Conservation (phyloP, 2,329 filamentous ascomycete genomes). For the Aureobasidium subglaciale region DNA sequence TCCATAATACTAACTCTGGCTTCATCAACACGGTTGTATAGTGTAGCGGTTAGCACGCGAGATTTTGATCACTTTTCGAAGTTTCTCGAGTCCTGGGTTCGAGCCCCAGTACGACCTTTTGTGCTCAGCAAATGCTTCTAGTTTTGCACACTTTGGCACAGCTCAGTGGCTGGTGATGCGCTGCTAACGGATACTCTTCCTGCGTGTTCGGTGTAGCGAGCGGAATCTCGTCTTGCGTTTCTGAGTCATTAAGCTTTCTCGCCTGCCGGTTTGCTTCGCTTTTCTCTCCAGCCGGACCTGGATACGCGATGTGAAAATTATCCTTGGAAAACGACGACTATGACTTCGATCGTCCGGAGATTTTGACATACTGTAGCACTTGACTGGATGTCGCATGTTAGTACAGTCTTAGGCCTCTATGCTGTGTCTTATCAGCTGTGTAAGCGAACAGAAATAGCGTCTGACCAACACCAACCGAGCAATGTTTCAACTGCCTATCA, state of each 20-base stretch:
- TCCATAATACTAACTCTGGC: no score
- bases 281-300: neutral
- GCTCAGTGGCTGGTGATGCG: no score
- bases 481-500: no score
- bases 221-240: no score
- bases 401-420: neutral
- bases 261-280: no score
- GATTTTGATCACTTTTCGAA: slow-evolving; percentile 10
- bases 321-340: no score
- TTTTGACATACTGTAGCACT: no score
- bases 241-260: no score
- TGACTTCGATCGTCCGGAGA: no score
- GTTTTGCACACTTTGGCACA: neutral
- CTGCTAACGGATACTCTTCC: no score
- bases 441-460: neutral
- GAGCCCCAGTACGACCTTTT: slow-evolving; percentile 7
- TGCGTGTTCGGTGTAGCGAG: no score
- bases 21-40: slow-evolving; percentile 5
- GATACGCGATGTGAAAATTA: neutral
- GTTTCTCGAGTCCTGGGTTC: slow-evolving; percentile 11
- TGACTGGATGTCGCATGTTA: no score
- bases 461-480: neutral
- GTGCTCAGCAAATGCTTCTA: neutral
- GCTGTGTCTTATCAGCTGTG: neutral
- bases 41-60: slow-evolving; percentile 14